Evolutionary conservation across 805 yeast species (phyloP).

Genomic region (Nakazawaea anatomiae): DNA sequence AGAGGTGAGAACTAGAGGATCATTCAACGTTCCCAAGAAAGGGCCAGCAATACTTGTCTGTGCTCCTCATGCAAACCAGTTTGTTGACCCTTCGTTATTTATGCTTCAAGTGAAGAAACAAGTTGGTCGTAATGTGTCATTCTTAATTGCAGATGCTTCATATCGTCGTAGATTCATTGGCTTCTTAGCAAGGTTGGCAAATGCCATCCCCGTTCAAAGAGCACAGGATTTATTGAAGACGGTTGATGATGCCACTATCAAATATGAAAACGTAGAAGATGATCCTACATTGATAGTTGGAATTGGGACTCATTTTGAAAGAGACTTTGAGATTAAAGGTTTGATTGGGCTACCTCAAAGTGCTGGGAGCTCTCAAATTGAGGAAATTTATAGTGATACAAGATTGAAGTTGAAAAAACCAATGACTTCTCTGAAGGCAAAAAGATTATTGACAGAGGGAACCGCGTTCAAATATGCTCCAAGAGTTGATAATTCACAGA

Average conservation of each 20-base stretch:
- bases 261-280: conserved; percentile 35
- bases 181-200: conserved; percentile 62
- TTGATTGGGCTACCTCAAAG: conserved; percentile 73
- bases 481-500: conserved; percentile 74
- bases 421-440: conserved; percentile 48
- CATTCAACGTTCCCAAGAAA: conserved; percentile 55
- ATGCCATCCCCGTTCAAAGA: conserved; percentile 86
- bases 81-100: conserved; percentile 61
- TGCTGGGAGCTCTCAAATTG: conserved; percentile 69
- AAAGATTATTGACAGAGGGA: conserved; percentile 41
- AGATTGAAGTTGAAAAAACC: conserved; percentile 63
- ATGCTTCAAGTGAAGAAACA: conserved; percentile 67
- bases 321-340: conserved; percentile 59
- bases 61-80: conserved; percentile 97
- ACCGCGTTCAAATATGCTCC: conserved; percentile 64
- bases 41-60: conserved; percentile 93
- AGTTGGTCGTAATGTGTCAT: conserved; percentile 65
- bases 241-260: conserved; percentile 55
- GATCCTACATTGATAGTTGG: conserved; percentile 63
- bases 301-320: conserved; percentile 56
- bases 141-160: conserved; percentile 81
- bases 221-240: conserved; percentile 74
- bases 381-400: conserved; percentile 64
- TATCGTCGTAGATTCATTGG: conserved; percentile 68
- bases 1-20: conserved; percentile 85